phyloP scores from a whole-genome alignment of 23 red algal species.

The Gracilariopsis chorda region DNA sequence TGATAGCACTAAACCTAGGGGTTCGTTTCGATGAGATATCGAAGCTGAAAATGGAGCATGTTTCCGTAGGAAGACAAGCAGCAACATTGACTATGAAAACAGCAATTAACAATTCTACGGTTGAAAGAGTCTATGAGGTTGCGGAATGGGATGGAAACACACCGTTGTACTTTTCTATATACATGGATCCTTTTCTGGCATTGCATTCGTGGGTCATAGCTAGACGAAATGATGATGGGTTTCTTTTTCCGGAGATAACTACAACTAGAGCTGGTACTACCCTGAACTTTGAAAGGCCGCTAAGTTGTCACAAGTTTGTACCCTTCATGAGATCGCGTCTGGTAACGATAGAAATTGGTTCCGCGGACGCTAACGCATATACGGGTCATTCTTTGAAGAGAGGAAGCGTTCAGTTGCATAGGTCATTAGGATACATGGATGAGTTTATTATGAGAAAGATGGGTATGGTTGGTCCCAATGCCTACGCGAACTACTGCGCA shows the following conservation, averaged over 20 bases:
- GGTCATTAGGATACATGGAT: neutral
- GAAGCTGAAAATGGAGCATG: neutral
- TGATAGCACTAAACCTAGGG: no score
- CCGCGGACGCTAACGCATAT: neutral
- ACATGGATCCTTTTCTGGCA: neutral
- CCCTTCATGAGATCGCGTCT: no score
- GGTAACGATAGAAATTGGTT: neutral
- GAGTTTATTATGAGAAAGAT: slow-evolving; percentile 28
- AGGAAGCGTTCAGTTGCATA: neutral
- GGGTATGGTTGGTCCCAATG: neutral
- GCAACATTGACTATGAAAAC: neutral
- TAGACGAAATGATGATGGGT: neutral
- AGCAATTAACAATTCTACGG: neutral
- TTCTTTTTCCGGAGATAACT: neutral
- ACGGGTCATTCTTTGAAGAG: neutral
- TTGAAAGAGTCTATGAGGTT: neutral
- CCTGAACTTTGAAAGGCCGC: no score
- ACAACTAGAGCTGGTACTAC: no score
- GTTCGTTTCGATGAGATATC: neutral
- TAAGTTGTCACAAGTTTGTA: no score
- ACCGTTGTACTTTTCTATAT: neutral
- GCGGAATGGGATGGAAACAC: neutral
- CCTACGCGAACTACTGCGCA: slow-evolving; percentile 46
- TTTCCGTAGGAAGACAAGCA: neutral
- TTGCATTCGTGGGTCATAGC: neutral